Evolutionary conservation across 148 eudicot species (phyloP).

Genomic region (Chenopodium formosanum): DNA sequence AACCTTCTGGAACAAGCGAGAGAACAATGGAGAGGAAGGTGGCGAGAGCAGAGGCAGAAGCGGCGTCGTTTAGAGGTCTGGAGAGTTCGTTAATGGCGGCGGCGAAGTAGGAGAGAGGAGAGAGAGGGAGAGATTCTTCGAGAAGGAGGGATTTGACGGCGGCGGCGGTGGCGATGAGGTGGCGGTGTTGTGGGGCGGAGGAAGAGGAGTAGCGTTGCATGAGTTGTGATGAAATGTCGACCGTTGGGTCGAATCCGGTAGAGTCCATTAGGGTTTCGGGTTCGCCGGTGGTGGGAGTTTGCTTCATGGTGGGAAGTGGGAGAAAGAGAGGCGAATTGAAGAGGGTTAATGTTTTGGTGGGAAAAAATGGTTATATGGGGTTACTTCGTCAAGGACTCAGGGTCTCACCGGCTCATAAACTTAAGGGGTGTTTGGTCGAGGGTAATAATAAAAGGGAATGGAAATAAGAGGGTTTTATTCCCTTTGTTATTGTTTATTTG

Average conservation of each 20-base stretch:
- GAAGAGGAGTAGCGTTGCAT: constrained; percentile 71
- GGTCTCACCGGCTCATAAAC: too few species aligned
- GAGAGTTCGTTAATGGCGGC: constrained; percentile 57
- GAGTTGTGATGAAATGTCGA: constrained; percentile 67
- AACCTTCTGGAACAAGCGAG: constrained; percentile 41
- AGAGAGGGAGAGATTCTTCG: constrained; percentile 49
- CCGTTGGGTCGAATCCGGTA: constrained; percentile 29
- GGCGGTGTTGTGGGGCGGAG: constrained; percentile 79
- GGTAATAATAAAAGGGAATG: too few species aligned
- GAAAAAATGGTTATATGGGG: neutral
- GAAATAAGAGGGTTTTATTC: too few species aligned
- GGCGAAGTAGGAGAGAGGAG: constrained; percentile 82
- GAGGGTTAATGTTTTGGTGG: neutral
- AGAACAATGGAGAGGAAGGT: constrained; percentile 66
- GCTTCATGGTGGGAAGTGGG: neutral
- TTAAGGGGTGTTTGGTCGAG: too few species aligned
- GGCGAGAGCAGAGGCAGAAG: constrained; percentile 55
- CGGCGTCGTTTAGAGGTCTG: constrained; percentile 35
- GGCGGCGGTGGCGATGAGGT: constrained; percentile 83
- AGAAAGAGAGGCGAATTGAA: neutral
- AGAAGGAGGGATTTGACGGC: constrained; percentile 67
- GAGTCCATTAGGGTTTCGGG: constrained; percentile 14
- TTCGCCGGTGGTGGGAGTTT: neutral
- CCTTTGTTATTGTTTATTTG: too few species aligned
- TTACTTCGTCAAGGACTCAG: too few species aligned